phyloP scores from a whole-genome alignment of 805 yeast species.

The Ogataea nitratoaversa region DNA sequence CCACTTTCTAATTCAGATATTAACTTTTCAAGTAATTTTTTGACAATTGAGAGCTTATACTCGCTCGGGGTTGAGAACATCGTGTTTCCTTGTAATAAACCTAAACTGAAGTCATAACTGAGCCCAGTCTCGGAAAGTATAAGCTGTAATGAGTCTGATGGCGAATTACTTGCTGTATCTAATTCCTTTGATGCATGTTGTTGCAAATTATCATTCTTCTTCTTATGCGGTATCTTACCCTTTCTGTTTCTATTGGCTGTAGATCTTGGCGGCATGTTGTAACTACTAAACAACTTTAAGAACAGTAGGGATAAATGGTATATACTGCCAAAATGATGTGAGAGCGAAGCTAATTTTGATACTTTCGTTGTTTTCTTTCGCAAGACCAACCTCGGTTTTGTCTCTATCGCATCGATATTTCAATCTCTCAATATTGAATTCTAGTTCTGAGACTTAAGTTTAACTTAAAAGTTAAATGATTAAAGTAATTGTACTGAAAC shows the following conservation, averaged over 20 bases:
- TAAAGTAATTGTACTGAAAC: too few species aligned
- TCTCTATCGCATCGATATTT: too few species aligned
- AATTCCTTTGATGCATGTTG: constrained; percentile 1
- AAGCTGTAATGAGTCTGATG: constrained; percentile 42
- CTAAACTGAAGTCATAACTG: constrained; percentile 54
- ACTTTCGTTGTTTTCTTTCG: too few species aligned
- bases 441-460: too few species aligned
- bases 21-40: constrained; percentile 37
- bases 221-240: constrained; percentile 23
- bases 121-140: constrained; percentile 50
- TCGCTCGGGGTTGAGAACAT: constrained; percentile 31
- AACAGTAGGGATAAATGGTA: neutral
- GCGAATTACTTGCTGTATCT: constrained; percentile 17
- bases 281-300: too few species aligned
- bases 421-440: too few species aligned
- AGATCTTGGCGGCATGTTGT: constrained; percentile 24
- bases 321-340: too few species aligned
- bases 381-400: too few species aligned
- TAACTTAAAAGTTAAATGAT: too few species aligned
- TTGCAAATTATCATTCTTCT: constrained; percentile 11
- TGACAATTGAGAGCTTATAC: constrained; percentile 16
- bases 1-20: constrained; percentile 34
- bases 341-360: too few species aligned
- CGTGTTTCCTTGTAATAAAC: constrained; percentile 57
- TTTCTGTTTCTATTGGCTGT: constrained; percentile 17